These are phyloP conservation scores for Solanum hybrid DNA, from an alignment of 305 asterid species.

Conservation along the genomic window DNA sequence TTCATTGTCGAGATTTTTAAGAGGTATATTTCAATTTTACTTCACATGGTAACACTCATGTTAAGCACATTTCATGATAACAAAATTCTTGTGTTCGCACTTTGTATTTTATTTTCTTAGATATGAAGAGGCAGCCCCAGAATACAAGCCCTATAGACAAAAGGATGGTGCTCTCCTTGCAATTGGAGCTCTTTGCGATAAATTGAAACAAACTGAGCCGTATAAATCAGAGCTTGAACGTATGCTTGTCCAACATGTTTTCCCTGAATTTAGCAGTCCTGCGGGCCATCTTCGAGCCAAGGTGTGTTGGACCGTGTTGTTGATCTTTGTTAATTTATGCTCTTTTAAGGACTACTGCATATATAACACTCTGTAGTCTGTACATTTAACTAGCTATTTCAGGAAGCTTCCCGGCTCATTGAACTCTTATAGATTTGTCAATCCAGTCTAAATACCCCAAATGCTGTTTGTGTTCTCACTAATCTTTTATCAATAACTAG, in stretches of 20 bases:
- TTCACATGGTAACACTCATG: background rate
- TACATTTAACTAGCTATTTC: background rate
- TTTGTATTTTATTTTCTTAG: slow-evolving; percentile 26
- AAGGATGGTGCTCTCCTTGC: slow-evolving; percentile 99
- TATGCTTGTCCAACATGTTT: slow-evolving; percentile 94
- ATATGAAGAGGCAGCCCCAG: slow-evolving; percentile 65
- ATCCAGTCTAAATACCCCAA: background rate
- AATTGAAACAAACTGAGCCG: slow-evolving; percentile 83
- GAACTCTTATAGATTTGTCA: background rate
- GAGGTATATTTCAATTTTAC: slow-evolving; percentile 37
- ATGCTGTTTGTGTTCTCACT: background rate
- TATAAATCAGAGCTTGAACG: slow-evolving; percentile 90
- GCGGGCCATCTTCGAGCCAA: slow-evolving; percentile 97
- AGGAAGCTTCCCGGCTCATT: background rate
- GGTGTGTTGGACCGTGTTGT: slow-evolving; percentile 16
- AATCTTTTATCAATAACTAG: background rate
- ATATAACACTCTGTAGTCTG: background rate
- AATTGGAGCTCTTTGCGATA: slow-evolving; percentile 91
- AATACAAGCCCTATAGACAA: slow-evolving; percentile 71
- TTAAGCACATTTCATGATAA: background rate
- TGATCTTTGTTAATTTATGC: background rate
- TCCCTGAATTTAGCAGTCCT: slow-evolving; percentile 89
- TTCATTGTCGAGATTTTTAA: slow-evolving; percentile 87
- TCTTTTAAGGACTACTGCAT: background rate
- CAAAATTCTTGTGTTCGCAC: background rate